Percentiles rank a stretch among this genome's conserved stretches.
phyloP scores from a whole-genome alignment of 2,329 filamentous ascomycete species.

The Tricladium varicosporioides region DNA sequence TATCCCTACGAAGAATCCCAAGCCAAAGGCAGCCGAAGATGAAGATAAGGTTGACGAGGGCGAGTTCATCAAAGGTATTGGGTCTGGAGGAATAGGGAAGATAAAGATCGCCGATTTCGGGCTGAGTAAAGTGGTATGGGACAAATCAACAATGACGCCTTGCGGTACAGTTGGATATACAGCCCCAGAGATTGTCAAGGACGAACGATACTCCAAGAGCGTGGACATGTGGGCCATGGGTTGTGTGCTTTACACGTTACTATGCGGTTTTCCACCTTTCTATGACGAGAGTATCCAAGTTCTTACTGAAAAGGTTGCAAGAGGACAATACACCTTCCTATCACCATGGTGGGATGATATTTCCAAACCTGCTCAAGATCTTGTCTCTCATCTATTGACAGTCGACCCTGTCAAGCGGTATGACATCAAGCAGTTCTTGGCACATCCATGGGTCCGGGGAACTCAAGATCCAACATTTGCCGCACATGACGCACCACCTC shows the following conservation, averaged over 20 bases:
- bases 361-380: constrained; percentile 87
- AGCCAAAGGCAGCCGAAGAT: constrained; percentile 80
- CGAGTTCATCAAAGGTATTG: constrained; percentile 79
- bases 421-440: constrained; percentile 87
- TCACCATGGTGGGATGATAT: constrained; percentile 99
- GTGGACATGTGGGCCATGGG: constrained; percentile 99
- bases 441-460: constrained; percentile 88
- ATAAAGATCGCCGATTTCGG: constrained; percentile 99
- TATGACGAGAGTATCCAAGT: constrained; percentile 98
- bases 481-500: constrained; percentile 66
- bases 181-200: constrained; percentile 97
- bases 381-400: constrained; percentile 88
- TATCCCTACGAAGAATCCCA: constrained; percentile 74
- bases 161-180: constrained; percentile 98
- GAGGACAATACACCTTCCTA: constrained; percentile 94
- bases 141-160: constrained; percentile 97
- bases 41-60: constrained; percentile 98
- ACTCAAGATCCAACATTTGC: constrained; percentile 66
- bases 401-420: constrained; percentile 95
- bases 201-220: constrained; percentile 97
- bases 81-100: constrained; percentile 83
- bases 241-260: constrained; percentile 92
- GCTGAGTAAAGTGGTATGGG: constrained; percentile 97
- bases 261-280: constrained; percentile 97
- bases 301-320: constrained; percentile 94